A percentile compares a stretch with the other conserved stretches of the same genome.
Evolutionary conservation across 352 stramenopile species (phyloP).

Genomic region (Globisporangium solare): DNA sequence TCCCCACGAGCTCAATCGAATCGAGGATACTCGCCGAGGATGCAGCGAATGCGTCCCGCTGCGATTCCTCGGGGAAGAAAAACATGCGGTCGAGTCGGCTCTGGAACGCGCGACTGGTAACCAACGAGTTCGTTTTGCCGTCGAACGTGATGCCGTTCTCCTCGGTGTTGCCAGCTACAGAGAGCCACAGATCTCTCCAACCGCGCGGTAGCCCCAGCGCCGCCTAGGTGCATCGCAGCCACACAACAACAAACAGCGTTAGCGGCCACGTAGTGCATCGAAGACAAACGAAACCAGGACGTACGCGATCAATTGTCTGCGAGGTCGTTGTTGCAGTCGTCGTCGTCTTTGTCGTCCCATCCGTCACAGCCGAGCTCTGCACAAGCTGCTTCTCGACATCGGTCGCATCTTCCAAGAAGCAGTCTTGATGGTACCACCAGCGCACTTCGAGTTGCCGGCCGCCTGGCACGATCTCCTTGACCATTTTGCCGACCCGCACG

Average conservation of each 20-base stretch:
- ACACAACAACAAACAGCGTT: background rate
- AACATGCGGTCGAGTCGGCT: conserved; percentile 78
- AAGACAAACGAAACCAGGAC: background rate
- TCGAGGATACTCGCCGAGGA: conserved; percentile 24
- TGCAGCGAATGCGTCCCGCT: conserved; percentile 8
- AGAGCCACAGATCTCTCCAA: conserved; percentile 74
- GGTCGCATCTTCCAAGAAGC: conserved; percentile 33
- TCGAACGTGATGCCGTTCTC: conserved; percentile 78
- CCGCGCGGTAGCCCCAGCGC: conserved; percentile 41
- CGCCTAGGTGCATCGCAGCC: conserved; percentile 9
- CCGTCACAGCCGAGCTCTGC: conserved; percentile 3
- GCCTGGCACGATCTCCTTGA: conserved; percentile 37
- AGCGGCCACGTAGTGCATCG: background rate
- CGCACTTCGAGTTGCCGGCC: conserved; percentile 43
- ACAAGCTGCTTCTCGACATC: conserved; percentile 42
- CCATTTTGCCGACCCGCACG: conserved; percentile 48
- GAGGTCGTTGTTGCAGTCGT: background rate
- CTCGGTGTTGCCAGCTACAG: conserved; percentile 58
- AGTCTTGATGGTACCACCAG: conserved; percentile 56
- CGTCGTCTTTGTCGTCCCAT: conserved; percentile 8
- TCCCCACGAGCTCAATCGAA: conserved; percentile 55
- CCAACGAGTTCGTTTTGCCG: conserved; percentile 48
- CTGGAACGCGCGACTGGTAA: conserved; percentile 53
- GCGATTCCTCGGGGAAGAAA: conserved; percentile 30
- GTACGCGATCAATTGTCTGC: conserved; percentile 19